Conservation (phyloP, 163 green algal genomes). For the Picocystis sp. region DNA sequence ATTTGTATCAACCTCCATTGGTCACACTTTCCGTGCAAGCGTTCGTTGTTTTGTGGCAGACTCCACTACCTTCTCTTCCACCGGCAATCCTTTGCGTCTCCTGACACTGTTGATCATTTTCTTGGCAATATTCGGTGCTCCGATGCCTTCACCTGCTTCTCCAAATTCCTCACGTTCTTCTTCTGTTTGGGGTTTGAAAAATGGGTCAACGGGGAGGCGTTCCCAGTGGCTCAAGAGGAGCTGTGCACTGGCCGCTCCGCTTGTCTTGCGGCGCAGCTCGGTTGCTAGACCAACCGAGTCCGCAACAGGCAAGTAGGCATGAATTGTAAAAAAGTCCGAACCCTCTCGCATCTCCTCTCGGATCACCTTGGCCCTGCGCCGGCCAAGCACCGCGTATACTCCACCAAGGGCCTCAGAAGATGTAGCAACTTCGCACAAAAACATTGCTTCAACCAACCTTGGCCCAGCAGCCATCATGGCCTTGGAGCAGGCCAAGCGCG, state of each 20-base stretch:
- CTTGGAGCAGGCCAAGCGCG: slow-evolving; percentile 34
- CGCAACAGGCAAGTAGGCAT: slow-evolving; percentile 76
- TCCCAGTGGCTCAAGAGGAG: slow-evolving; percentile 86
- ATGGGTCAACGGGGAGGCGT: slow-evolving; percentile 75
- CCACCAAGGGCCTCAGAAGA: slow-evolving; percentile 32
- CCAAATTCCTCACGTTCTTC: slow-evolving; percentile 94
- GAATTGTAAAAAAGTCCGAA: slow-evolving; percentile 38
- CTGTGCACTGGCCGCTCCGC: slow-evolving; percentile 46
- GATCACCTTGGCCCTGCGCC: slow-evolving; percentile 24
- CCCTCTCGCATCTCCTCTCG: slow-evolving; percentile 29
- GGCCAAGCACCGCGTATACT: slow-evolving; percentile 76
- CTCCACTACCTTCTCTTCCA: slow-evolving; percentile 88
- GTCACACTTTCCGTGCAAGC: slow-evolving; percentile 56
- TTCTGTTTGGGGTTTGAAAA: slow-evolving; percentile 85
- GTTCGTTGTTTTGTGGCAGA: slow-evolving; percentile 91
- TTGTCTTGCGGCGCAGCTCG: slow-evolving; percentile 64
- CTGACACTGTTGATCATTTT: slow-evolving; percentile 66
- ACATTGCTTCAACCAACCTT: slow-evolving; percentile 56
- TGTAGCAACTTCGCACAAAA: slow-evolving; percentile 10
- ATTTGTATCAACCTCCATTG: background rate
- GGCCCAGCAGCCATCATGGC: slow-evolving; percentile 59
- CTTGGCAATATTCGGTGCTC: slow-evolving; percentile 52
- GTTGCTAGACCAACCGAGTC: slow-evolving; percentile 81
- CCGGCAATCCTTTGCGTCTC: slow-evolving; percentile 69
- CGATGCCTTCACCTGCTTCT: slow-evolving; percentile 57